A percentile compares a stretch with the other conserved stretches of the same genome.
Conservation (phyloP, 352 stramenopile species). For the Phytophthora tubulina region DNA sequence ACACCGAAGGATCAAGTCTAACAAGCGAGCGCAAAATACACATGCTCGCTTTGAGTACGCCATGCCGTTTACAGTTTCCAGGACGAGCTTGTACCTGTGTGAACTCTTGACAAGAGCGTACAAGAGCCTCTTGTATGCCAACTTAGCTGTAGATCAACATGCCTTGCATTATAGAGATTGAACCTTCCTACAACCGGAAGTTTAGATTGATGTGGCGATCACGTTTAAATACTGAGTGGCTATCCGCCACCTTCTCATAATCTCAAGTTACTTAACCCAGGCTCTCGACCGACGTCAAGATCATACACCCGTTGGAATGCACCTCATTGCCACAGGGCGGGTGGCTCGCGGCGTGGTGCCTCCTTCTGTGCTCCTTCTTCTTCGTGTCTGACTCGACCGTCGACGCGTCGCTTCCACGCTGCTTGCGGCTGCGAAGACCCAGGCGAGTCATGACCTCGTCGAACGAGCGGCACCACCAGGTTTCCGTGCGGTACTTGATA, state of each 20-base stretch:
- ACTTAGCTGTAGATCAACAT: too few relatives aligned
- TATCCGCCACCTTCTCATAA: conserved; percentile 18
- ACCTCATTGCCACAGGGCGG: conserved; percentile 18
- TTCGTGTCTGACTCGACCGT: conserved; percentile 11
- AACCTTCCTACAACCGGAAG: too few relatives aligned
- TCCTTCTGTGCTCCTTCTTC: conserved; percentile 23
- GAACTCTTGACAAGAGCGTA: too few relatives aligned
- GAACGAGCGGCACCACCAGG: conserved; percentile 89
- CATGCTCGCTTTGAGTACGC: too few relatives aligned
- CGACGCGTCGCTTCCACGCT: conserved; percentile 14
- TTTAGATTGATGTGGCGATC: too few relatives aligned
- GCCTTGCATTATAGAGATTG: too few relatives aligned
- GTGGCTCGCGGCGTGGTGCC: conserved; percentile 32
- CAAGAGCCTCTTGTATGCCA: too few relatives aligned
- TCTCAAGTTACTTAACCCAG: conserved; percentile 22
- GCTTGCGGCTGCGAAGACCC: conserved; percentile 24
- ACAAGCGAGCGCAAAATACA: too few relatives aligned
- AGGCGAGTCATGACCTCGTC: conserved; percentile 74
- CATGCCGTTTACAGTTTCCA: too few relatives aligned
- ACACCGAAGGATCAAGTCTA: neutral
- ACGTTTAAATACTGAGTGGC: conserved; percentile 32
- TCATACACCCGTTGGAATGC: conserved; percentile 29
- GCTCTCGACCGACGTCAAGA: conserved; percentile 36
- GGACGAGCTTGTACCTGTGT: too few relatives aligned
- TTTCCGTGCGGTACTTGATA: conserved; percentile 89